Base-by-base conservation (phyloP, 2,329 filamentous ascomycete species). In the Myriosclerotinia duriaeana region DNA sequence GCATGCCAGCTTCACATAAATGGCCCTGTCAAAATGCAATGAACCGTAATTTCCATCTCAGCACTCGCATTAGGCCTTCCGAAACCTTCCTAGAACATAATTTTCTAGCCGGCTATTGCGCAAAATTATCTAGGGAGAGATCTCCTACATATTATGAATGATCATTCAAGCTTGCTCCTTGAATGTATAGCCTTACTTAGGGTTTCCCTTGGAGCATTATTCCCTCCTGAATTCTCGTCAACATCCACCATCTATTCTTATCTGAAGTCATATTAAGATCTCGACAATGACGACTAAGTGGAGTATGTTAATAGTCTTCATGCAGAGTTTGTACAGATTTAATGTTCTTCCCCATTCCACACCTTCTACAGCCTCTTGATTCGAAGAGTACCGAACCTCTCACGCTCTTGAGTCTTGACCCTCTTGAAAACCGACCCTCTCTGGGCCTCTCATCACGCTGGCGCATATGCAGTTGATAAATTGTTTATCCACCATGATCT, bases 61-160 rank as follows among this genome's bases (percentile, higher is more conserved):
- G 61, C 34, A 55, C 52, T 55, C 30, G 26, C 50, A 38, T 64
- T 55, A 64, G 52, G 52, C 38, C 61, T 64, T 46, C 61, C 61
- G 52, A 36, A 34, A 55, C 61, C 52, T 14, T 58, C 11, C 17
- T 15, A 36, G 30, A 6, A 34, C 30, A 36, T 20, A 46, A n/a
- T 30, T 44, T 20, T 8, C 26, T 44, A 46, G 50, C 26, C 20
- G 50, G n/a, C 17, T 48, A 9, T 54, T 34, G 44, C 53, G 36
- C n/a, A 55, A 38, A 12, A 17, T 12, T 9, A 26, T 3, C 3
- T 8, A 36, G 11, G n/a, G 53, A 54, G 1, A 34, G 40, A 46
- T 30, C 22, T 40, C 26, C n/a, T 44, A 12, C 38, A 40, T 40
- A 8, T 40, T 40, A 40, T 40, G 38, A 4, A 40, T 54, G n/a